Conservation (phyloP, 1,139 yeast species). For the Candida mesenterica region DNA sequence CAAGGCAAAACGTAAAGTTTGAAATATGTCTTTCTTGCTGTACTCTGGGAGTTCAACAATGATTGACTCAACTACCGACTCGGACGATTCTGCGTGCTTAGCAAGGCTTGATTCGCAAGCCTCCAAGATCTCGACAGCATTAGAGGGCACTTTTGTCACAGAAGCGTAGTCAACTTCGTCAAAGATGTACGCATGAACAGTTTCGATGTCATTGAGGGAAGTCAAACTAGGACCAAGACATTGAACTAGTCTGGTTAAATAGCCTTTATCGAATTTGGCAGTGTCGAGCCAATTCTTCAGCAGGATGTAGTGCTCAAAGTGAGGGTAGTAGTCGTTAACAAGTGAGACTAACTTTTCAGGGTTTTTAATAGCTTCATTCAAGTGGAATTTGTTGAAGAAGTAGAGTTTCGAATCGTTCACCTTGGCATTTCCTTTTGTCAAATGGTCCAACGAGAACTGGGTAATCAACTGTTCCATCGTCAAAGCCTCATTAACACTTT, state of each 20-base stretch:
- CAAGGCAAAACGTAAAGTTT: constrained; percentile 66
- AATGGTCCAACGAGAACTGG: constrained; percentile 55
- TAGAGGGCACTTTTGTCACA: constrained; percentile 12
- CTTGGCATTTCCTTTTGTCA: constrained; percentile 92
- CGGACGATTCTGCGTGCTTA: constrained; percentile 8
- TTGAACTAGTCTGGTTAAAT: constrained; percentile 25
- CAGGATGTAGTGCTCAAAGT: constrained; percentile 16
- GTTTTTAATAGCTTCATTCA: constrained; percentile 38
- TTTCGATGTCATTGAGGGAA: constrained; percentile 47
- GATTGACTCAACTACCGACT: constrained; percentile 15
- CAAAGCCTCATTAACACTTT: constrained; percentile 60
- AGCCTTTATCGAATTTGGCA: constrained; percentile 18
- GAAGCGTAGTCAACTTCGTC: constrained; percentile 33
- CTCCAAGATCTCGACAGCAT: constrained; percentile 12
- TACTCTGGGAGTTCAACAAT: constrained; percentile 14
- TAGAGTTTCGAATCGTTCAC: constrained; percentile 75
- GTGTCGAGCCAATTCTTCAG: constrained; percentile 2
- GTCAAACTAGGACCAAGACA: constrained; percentile 41
- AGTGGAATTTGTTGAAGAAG: constrained; percentile 72
- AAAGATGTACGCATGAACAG: constrained; percentile 50
- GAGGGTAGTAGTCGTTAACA: constrained; percentile 26
- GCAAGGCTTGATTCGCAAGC: not conserved
- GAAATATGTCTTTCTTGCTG: constrained; percentile 54
- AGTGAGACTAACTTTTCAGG: constrained; percentile 30
- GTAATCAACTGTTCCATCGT: constrained; percentile 51